These are phyloP conservation scores for Lantana camara DNA, from an alignment of 257 asterid genomes.

Conservation along the genomic window DNA sequence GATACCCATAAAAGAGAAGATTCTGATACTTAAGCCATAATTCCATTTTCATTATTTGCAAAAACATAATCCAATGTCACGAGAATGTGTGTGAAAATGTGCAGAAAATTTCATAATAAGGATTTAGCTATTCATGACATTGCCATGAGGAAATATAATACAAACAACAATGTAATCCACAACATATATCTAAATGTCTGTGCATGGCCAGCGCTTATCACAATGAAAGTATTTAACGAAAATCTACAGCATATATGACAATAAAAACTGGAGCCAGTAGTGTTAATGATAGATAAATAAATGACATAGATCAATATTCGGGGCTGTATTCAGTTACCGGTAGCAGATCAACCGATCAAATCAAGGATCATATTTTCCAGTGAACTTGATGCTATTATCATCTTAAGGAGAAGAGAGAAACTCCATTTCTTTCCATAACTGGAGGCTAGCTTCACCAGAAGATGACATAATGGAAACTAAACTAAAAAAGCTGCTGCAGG, in stretches of 20 bases:
- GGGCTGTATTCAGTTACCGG: neutral
- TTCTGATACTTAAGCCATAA: constrained; percentile 2
- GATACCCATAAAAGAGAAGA: neutral
- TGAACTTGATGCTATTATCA: constrained; percentile 9
- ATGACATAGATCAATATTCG: neutral
- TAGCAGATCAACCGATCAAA: constrained; percentile 1
- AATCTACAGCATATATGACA: constrained; percentile 11
- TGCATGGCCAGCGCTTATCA: constrained; percentile 1
- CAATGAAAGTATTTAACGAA: neutral
- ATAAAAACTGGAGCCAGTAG: neutral
- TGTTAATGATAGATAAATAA: constrained; percentile 1
- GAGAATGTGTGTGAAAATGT: constrained; percentile 3
- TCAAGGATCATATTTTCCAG: constrained; percentile 1
- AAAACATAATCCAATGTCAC: constrained; percentile 11
- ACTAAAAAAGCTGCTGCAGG: too few relatives aligned
- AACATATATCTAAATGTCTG: too few relatives aligned
- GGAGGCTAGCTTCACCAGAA: too few relatives aligned
- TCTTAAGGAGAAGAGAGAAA: neutral
- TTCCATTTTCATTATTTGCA: constrained; percentile 20
- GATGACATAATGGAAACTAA: too few relatives aligned
- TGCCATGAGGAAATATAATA: constrained; percentile 9
- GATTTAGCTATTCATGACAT: constrained; percentile 15
- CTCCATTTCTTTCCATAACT: too few relatives aligned
- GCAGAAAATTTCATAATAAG: neutral
- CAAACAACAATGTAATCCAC: constrained; percentile 12